A percentile compares a stretch with the other conserved stretches of the same genome.
Conservation (phyloP, 805 yeast species). For the Yarrowia sp. region DNA sequence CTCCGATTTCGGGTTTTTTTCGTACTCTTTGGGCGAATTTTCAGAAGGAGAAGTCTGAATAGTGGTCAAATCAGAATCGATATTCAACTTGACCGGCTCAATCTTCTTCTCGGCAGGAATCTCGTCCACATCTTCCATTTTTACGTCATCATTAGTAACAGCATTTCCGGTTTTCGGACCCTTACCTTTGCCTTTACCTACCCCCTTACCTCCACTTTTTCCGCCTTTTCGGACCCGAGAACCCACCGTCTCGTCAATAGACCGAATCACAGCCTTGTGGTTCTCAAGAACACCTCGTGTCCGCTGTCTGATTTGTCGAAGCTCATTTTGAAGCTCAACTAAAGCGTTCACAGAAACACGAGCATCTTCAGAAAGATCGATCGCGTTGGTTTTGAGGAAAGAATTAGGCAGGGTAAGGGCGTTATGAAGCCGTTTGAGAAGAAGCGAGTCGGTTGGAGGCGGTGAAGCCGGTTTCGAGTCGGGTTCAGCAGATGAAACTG, state of each 20-base stretch:
- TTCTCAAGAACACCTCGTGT: slow-evolving; percentile 14
- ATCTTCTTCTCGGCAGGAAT: neutral
- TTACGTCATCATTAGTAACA: neutral
- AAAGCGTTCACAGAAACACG: slow-evolving; percentile 6
- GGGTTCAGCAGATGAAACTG: slow-evolving; percentile 6
- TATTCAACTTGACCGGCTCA: slow-evolving; percentile 14
- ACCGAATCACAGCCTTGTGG: slow-evolving; percentile 19
- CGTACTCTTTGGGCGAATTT: slow-evolving; percentile 31
- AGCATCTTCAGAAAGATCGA: slow-evolving; percentile 11
- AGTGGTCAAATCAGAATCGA: slow-evolving; percentile 2
- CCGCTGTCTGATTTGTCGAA: slow-evolving; percentile 5
- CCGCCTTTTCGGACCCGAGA: slow-evolving; percentile 3
- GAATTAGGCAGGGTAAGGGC: slow-evolving; percentile 9
- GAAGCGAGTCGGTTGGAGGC: neutral
- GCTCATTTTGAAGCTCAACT: slow-evolving; percentile 19
- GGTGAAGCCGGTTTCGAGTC: slow-evolving; percentile 12
- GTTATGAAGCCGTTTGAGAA: slow-evolving; percentile 1
- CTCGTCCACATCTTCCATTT: neutral
- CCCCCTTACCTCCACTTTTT: slow-evolving; percentile 4
- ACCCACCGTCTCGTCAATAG: slow-evolving; percentile 13
- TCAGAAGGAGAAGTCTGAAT: neutral
- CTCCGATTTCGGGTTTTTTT: slow-evolving; percentile 70
- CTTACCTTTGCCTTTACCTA: slow-evolving; percentile 18
- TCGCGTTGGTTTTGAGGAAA: slow-evolving; percentile 18
- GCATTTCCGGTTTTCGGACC: too few species aligned